Evolutionary conservation across 1,284 basidiomycete species (phyloP).

Genomic region (Blastosporella zonata): DNA sequence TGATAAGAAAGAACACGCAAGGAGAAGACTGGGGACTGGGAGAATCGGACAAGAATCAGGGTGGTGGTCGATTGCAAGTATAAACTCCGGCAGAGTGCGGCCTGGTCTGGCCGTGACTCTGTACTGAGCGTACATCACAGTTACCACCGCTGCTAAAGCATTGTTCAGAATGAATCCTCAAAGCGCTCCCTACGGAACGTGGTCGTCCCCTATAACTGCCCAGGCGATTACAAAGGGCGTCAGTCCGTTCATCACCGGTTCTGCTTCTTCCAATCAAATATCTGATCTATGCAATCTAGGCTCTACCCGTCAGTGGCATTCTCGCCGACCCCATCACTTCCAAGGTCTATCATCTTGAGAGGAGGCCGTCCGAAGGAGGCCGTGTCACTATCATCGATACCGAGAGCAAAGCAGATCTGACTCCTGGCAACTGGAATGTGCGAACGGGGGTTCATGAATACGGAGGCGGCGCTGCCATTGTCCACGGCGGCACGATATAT

Average conservation of each 20-base stretch:
- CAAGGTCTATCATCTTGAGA: slow-evolving; percentile 59
- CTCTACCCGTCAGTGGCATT: slow-evolving; percentile 33
- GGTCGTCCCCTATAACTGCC: slow-evolving; percentile 57
- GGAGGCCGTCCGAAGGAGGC: slow-evolving; percentile 58
- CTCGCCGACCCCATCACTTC: slow-evolving; percentile 52
- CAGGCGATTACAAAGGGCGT: slow-evolving; percentile 53
- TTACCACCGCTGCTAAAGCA: no score
- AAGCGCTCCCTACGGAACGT: slow-evolving; percentile 54
- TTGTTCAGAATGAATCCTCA: slow-evolving; percentile 10
- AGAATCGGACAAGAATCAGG: no score
- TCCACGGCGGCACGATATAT: slow-evolving; percentile 45
- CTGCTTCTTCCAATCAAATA: not conserved
- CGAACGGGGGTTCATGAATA: slow-evolving; percentile 61
- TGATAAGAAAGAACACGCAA: no score
- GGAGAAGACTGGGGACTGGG: no score
- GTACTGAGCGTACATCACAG: no score
- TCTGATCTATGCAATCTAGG: slow-evolving; percentile 7
- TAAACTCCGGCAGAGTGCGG: no score
- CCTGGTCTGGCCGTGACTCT: no score
- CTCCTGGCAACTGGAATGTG: slow-evolving; percentile 52
- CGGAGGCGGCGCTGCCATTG: slow-evolving; percentile 52
- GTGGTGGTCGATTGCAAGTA: no score
- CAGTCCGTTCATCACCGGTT: slow-evolving; percentile 18
- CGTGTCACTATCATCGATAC: slow-evolving; percentile 56
- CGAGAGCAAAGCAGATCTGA: slow-evolving; percentile 42